Conservation (phyloP, 2,329 filamentous ascomycete genomes). For the Coleophoma cylindrospora region DNA sequence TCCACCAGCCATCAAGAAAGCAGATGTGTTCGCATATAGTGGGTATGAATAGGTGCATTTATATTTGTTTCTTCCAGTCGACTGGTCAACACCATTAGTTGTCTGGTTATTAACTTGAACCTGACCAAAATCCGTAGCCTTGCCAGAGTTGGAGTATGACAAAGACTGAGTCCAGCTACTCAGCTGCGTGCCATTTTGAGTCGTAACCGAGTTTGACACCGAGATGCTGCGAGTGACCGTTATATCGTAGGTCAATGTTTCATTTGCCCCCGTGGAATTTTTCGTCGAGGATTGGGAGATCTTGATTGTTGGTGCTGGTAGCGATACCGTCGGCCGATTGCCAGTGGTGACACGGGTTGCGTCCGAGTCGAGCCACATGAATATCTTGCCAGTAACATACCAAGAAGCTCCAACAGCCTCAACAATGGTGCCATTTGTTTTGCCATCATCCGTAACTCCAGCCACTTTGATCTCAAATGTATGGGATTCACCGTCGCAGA, state of each 20-base stretch:
- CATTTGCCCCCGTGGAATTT: slow-evolving; percentile 47
- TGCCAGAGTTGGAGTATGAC: slow-evolving; percentile 48
- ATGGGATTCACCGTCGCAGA: slow-evolving; percentile 62
- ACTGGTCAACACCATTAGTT: slow-evolving; percentile 42
- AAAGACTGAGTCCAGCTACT: slow-evolving; percentile 56
- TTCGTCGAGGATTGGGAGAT: slow-evolving; percentile 44
- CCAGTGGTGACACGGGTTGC: slow-evolving; percentile 47
- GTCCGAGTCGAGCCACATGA: slow-evolving; percentile 62
- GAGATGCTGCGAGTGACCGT: slow-evolving; percentile 48
- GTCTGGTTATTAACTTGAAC: slow-evolving; percentile 46
- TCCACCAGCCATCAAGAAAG: slow-evolving; percentile 33
- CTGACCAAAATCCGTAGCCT: slow-evolving; percentile 47
- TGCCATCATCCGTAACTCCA: slow-evolving; percentile 53
- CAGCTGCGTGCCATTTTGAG: slow-evolving; percentile 35
- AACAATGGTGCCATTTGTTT: slow-evolving; percentile 42
- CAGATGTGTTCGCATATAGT: slow-evolving; percentile 50
- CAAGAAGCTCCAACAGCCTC: slow-evolving; percentile 60
- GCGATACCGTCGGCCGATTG: slow-evolving; percentile 25
- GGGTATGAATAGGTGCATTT: slow-evolving; percentile 51
- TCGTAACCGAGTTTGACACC: slow-evolving; percentile 46
- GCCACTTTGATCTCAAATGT: slow-evolving; percentile 63
- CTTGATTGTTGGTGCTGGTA: slow-evolving; percentile 37
- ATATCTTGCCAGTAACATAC: slow-evolving; percentile 75
- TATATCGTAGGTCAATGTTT: slow-evolving; percentile 54
- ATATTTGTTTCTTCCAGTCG: slow-evolving; percentile 22